Evolutionary conservation across 371 early-diverging fungal genomes (phyloP), one percentile per base, ranked within the genome.

Genomic region (Basidiobolus meristosporus): DNA sequence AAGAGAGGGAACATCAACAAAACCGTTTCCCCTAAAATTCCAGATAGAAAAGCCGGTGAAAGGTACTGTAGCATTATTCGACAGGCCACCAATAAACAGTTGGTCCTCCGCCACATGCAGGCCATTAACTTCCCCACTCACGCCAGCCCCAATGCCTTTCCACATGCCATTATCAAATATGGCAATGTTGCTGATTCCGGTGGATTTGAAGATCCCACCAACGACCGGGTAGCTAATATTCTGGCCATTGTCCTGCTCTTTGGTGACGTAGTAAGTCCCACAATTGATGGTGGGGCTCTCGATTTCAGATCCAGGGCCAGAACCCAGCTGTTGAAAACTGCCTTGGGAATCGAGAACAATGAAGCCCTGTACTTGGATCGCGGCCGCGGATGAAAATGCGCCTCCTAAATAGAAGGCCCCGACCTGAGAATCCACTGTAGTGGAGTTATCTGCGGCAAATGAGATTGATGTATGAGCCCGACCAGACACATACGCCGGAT

Each of bases 21-120:
- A 19, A 36, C 1, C 17, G 14, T 37, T 38, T 7, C 29, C 14
- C 7, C 20, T 38, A 21, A 69, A 42, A 35, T 65, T 56, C 35
- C 57, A 69, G 20, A 61, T 36, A 12, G 52, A 48, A 10, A 63
- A 34, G 2, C 49, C 44, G 34, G 47, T 30, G 3, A 19, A 19
- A 9, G 32, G 26, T 26, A 9, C 5, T 26, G 26, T 26, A 1
- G 40, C 31, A 3, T 40, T 39, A 4, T 42, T 45, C 40, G 66
- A 66, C 9, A 42, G 31, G 14, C 74, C 70, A 29, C 70, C 71
- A 5, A 70, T 59, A 42, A 60, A 57, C n/a, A 73, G 47, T 11
- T 57, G 33, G 26, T 69, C 56, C 9, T 48, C 33, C 14, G 53
- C 41, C 2, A 62, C 52, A 61, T 54, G 0, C 56, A 18, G 21